Base-by-base conservation (phyloP, 202 grass and related monocot species). In the Sporobolus alterniflorus region DNA sequence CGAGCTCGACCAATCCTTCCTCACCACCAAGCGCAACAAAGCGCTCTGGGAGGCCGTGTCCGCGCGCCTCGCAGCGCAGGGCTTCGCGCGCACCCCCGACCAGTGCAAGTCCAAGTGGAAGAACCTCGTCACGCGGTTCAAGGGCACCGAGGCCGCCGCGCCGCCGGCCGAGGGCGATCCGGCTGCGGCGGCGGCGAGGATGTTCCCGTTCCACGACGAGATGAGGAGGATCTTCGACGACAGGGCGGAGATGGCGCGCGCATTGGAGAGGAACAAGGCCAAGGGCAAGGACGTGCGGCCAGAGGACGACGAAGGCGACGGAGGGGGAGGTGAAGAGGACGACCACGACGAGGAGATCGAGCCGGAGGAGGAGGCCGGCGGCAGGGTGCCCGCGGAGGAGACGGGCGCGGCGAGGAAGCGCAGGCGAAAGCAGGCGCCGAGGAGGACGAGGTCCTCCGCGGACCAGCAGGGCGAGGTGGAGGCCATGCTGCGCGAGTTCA, bases 61-160 rank as follows among this genome's bases (percentile, higher is more conserved):
- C 17, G 65, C 80, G 7, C 61, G 85, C 49, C 96, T 99, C 54
- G 83, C 67, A 15, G 84, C 32, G 30, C 88, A 80, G 7, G 93
- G 96, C 2, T 96, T 96, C 85, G 20, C 44, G 5, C 85, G 96
- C 44, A 96, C 96, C 1, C 89, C 96, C 3, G 96, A 96, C 36
- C 96, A 99, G 93, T 99, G 96, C 85, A 99, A 99, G 91, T 99
- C 96, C 86, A 99, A 99, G 91, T 99, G 96, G 96, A 99, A 99
- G 77, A 99, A 99, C 56, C 96, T 99, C 33, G 91, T 99, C 70
- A 96, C 96, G 31, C 54, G 96, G 48, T 99, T 89, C 75, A 99
- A 99, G 87, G 93, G 92, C 3, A 84, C 72, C 59, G 64, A 59
- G 67, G 40, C 60, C 3, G 71, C 71, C 7, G 67, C 28, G 49